Base-by-base conservation (phyloP, 257 asterid species). In the Fraxinus excelsior region DNA sequence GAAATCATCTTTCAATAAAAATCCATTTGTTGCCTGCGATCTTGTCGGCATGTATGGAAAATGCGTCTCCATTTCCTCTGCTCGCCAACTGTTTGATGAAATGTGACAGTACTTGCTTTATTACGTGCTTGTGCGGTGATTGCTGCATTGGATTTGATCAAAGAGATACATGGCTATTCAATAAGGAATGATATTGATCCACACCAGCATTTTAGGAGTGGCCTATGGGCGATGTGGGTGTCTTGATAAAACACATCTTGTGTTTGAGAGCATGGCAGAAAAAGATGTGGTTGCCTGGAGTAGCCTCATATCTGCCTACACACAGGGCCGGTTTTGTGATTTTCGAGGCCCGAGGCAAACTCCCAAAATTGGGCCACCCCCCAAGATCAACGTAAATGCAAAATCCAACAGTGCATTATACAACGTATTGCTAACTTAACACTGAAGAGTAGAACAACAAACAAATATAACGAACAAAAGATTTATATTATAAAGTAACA, bases 241-340 rank as follows among this genome's bases (percentile, higher is more conserved):
- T 60, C 85, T 87, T 56, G 60, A 68, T 11, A 58, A 49, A 75
- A 89, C 87, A 1, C 68, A 31, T 35, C 3, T n/a, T 2, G 85
- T 87, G 66, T 87, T 85, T 28, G 35, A 46, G 21, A 77, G 80
- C 51, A 85, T 85, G 81, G 74, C 2, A 7, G 83, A 73, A 51
- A 85, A 73, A 68, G 91, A 87, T 60, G 85, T 82, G 28, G 88
- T 87, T 60, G 85, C 89, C 2, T 87, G 89, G 91, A 87, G 89
- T 44, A 87, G 91, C 62, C 81, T 87, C 74, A 81, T 87, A 71
- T 85, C 89, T 9, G 91, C 86, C 34, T 83, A 77, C 13, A n/a
- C n/a, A n/a, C n/a, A n/a, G n/a, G n/a, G n/a, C n/a, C n/a, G n/a
- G n/a, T n/a, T n/a, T n/a, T n/a, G n/a, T n/a, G n/a, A n/a, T n/a